Base-by-base conservation (phyloP, 371 early-diverging fungal species). In the Mortierella sp. region DNA sequence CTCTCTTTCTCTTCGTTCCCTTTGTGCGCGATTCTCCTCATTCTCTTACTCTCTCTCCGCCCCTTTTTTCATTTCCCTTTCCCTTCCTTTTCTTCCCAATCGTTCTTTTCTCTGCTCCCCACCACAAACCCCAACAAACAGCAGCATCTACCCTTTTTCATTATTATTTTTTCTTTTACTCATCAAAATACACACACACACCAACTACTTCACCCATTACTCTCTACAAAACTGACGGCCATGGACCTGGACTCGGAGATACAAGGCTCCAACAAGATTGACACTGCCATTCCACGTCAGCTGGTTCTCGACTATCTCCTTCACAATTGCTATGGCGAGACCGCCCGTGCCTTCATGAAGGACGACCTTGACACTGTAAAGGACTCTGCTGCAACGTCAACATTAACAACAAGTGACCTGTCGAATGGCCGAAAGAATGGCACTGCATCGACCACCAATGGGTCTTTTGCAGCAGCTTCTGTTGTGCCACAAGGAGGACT, bases 241-340 rank as follows among this genome's bases (percentile, higher is more conserved):
- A 86, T 86, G 87, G 87, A 86, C 76, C 50, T 82, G 80, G 87
- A 86, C 70, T 77, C 82, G 1, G 87, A 86, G 16, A 55, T 78
- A 48, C 82, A 86, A 60, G 72, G 71, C 63, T 77, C 82, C 28
- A 54, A 48, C 80, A 82, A 80, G 76, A 76, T 86, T 54, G 89
- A 89, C 58, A 88, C 84, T 34, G 60, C 82, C 57, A 76, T 80
- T 54, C 80, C 84, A n/a, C 82, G 89, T 60, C 87, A 84, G 48
- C 84, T 90, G 14, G 89, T 90, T 21, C 83, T 90, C 38, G 89
- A 93, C 72, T 93, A 93, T 57, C 87, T 93, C 14, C 74, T 93
- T 24, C 92, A 93, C 81, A 89, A 91, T 54, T 92, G 93, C 77
- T 93, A 90, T 82, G 91, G 91, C 44, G 91, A 93, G 74, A 92